These are phyloP conservation scores for Coleophoma crateriformis DNA, from an alignment of 2,329 filamentous ascomycete species.

Conservation along the genomic window DNA sequence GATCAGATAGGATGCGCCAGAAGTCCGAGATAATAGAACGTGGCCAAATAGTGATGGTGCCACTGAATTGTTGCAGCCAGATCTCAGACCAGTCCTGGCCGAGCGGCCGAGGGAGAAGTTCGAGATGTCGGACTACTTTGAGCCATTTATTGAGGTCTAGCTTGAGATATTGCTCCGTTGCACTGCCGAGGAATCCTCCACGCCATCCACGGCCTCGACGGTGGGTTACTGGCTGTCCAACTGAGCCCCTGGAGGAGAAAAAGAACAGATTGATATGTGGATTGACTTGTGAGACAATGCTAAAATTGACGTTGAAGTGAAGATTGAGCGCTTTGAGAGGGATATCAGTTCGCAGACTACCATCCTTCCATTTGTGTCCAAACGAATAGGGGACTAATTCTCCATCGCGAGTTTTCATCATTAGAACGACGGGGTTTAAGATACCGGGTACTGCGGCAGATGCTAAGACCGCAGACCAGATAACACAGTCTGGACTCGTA, in stretches of 20 bases:
- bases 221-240: slow-evolving; percentile 91
- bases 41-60: slow-evolving; percentile 95
- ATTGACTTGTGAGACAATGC: slow-evolving; percentile 83
- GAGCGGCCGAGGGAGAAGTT: slow-evolving; percentile 81
- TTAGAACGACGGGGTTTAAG: slow-evolving; percentile 88
- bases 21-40: slow-evolving; percentile 76
- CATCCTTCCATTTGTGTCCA: slow-evolving; percentile 99
- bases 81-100: slow-evolving; percentile 97
- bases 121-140: slow-evolving; percentile 86
- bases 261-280: slow-evolving; percentile 99
- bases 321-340: slow-evolving; percentile 90
- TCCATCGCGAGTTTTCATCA: slow-evolving; percentile 78
- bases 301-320: slow-evolving; percentile 98
- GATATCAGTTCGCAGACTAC: slow-evolving; percentile 88
- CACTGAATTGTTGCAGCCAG: slow-evolving; percentile 91
- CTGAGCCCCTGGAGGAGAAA: slow-evolving; percentile 88
- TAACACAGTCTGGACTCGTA: slow-evolving; percentile 92
- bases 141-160: slow-evolving; percentile 97
- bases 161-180: slow-evolving; percentile 91
- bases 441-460: slow-evolving; percentile 96
- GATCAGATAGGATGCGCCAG: slow-evolving; percentile 79
- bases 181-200: slow-evolving; percentile 88
- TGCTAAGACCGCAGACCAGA: slow-evolving; percentile 94
- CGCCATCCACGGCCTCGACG: slow-evolving; percentile 91
- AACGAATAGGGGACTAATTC: slow-evolving; percentile 86